Evolutionary conservation across 2,329 filamentous ascomycete species (phyloP).

Genomic region (Beauveria asiatica): DNA sequence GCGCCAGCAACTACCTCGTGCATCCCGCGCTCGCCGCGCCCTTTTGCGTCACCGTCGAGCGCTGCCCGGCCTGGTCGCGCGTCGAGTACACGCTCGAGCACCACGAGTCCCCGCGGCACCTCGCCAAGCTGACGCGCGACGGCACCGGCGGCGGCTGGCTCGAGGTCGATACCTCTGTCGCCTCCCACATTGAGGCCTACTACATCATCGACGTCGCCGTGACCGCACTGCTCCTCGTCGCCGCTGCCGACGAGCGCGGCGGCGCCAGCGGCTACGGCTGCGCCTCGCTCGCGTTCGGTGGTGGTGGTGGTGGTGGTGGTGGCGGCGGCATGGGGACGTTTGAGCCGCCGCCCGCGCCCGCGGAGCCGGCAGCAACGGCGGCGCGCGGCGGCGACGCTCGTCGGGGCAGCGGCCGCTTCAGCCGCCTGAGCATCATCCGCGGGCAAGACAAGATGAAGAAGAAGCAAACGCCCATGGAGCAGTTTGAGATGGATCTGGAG

Average conservation of each 20-base stretch:
- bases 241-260: slow-evolving; percentile 43
- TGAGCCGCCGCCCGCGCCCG: slow-evolving; percentile 44
- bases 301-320: slow-evolving; percentile 4
- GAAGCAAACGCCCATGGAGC: slow-evolving; percentile 38
- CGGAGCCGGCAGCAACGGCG: slow-evolving; percentile 16
- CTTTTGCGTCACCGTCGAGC: slow-evolving; percentile 52
- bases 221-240: slow-evolving; percentile 51
- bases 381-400: slow-evolving; percentile 8
- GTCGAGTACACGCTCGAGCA: slow-evolving; percentile 59
- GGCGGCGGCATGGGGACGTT: slow-evolving; percentile 41
- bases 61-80: slow-evolving; percentile 49
- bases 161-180: slow-evolving; percentile 53
- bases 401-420: slow-evolving; percentile 16
- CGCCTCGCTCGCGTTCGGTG: slow-evolving; percentile 18
- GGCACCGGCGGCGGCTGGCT: slow-evolving; percentile 51
- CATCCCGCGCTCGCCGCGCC: slow-evolving; percentile 56
- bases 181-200: slow-evolving; percentile 49
- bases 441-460: slow-evolving; percentile 14
- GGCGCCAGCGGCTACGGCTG: slow-evolving; percentile 1
- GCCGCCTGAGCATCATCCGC: slow-evolving; percentile 19
- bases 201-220: slow-evolving; percentile 57
- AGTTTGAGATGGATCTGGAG: slow-evolving; percentile 54
- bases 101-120: slow-evolving; percentile 50
- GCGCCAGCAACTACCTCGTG: slow-evolving; percentile 50
- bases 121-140: slow-evolving; percentile 53